Evolutionary conservation across 768 basidiomycete species (phyloP), one percentile per base, ranked within the genome.

Genomic region (Nevesoporus exiguus): DNA sequence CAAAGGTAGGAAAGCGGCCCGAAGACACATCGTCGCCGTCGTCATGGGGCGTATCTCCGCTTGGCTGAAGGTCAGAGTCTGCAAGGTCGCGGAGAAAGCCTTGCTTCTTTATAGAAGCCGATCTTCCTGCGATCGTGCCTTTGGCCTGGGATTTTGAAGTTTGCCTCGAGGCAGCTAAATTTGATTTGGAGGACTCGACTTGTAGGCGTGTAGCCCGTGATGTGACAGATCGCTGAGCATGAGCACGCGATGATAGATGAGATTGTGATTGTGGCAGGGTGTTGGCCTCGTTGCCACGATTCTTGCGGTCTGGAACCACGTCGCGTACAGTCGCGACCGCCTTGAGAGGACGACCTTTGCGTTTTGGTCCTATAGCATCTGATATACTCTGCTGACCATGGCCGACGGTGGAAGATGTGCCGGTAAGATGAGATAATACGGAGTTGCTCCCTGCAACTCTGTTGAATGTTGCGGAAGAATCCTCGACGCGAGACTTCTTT

Each of bases 1-100:
- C 74, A 65, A 88, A 87, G 22, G 84, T 88, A 13, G 86, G 86
- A 66, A 85, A 83, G 46, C 70, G 74, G 42, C 61, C 69, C 5
- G 73, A 73, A 11, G 66, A 71, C 17, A 50, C 61, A 49, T 73
- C 73, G 42, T 64, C 63, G 14, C 59, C 65, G 51, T 67, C 62
- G 55, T 67, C 60, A 33, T 61, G 66, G 53, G 43, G 61, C 43
- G 70, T 63, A 56, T 76, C 72, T 49, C 70, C 62, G 53, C 70
- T 76, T 71, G 67, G 54, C 72, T 69, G 45, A 71, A 54, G 62
- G 57, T 69, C 62, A 59, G 58, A 61, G 50, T 65, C 65, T 9
- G 59, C 42, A 7, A 65, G 63, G 33, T 61, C 59, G 47, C 47
- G 51, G 60, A 50, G 17, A 46, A 49, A 33, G 25, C 17, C 52